These are phyloP conservation scores for Leccinellum rugosiceps DNA, from an alignment of 768 basidiomycete genomes.

Conservation along the genomic window DNA sequence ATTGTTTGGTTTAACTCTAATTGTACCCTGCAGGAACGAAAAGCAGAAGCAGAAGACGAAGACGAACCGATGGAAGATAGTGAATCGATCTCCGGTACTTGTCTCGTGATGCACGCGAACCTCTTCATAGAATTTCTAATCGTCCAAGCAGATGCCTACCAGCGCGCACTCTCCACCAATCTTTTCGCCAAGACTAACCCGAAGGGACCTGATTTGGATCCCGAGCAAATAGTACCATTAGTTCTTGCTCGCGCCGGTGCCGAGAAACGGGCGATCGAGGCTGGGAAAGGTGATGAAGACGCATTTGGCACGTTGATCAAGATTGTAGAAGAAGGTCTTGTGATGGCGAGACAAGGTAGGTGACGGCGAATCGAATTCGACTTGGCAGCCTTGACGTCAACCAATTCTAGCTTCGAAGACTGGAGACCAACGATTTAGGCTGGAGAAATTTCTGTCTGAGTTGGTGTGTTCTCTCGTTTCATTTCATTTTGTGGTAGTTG, in stretches of 20 bases:
- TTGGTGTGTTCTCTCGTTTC: constrained; percentile 51
- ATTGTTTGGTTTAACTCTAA: neutral
- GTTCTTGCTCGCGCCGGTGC: constrained; percentile 63
- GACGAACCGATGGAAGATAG: constrained; percentile 17
- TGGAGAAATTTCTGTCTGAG: constrained; percentile 81
- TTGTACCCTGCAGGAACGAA: constrained; percentile 17
- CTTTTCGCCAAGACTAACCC: constrained; percentile 40
- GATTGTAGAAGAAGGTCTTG: constrained; percentile 61
- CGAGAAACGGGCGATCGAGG: constrained; percentile 54
- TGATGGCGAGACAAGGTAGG: constrained; percentile 56
- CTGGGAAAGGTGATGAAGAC: constrained; percentile 48
- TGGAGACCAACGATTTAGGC: constrained; percentile 72
- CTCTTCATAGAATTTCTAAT: constrained; percentile 6
- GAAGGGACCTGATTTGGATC: constrained; percentile 36
- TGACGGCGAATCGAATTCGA: neutral
- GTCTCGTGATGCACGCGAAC: neutral
- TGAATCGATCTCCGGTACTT: constrained; percentile 28
- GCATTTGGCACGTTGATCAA: constrained; percentile 50
- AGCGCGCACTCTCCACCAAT: constrained; percentile 52
- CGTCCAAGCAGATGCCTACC: constrained; percentile 48
- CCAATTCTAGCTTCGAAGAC: constrained; percentile 47
- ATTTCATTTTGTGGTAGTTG: neutral
- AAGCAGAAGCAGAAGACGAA: constrained; percentile 6
- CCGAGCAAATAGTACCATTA: constrained; percentile 63
- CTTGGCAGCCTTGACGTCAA: neutral